These are phyloP conservation scores for Cytospora leucostoma DNA, from an alignment of 2,329 filamentous ascomycete species.

Conservation along the genomic window DNA sequence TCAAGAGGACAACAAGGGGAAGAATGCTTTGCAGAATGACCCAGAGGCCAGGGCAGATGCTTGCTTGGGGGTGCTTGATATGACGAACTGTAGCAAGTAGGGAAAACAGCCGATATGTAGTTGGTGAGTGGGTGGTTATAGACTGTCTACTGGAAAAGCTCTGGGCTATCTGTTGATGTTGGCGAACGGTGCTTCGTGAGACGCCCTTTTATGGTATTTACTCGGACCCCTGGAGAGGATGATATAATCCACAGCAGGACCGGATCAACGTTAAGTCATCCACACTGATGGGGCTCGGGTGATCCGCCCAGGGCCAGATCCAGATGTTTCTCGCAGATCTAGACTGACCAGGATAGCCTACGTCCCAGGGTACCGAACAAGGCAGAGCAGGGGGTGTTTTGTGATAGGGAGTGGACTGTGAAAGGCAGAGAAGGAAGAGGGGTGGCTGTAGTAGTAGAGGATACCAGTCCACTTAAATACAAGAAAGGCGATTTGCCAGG, in stretches of 20 bases:
- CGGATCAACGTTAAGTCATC: conserved; percentile 1
- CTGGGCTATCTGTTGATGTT: conserved; percentile 11
- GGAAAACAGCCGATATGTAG: conserved; percentile 14
- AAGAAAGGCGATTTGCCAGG: conserved; percentile 20
- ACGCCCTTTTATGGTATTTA: background rate
- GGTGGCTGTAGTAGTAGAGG: conserved; percentile 14
- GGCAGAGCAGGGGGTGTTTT: background rate
- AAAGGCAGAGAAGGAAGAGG: background rate
- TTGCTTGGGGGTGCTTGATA: conserved; percentile 25
- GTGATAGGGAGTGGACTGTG: conserved; percentile 16
- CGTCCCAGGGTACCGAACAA: conserved; percentile 3
- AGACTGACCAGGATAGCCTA: conserved; percentile 15
- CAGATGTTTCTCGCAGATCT: conserved; percentile 15
- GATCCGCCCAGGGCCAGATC: conserved; percentile 3
- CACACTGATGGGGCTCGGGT: background rate
- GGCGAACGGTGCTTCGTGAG: conserved; percentile 2
- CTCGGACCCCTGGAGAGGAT: background rate
- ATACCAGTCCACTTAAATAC: conserved; percentile 4
- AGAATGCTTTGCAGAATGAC: background rate
- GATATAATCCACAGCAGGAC: conserved; percentile 5
- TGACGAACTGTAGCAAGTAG: conserved; percentile 17
- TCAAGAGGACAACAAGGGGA: conserved; percentile 18
- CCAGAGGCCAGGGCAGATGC: conserved; percentile 14
- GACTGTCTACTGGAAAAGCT: conserved; percentile 1
- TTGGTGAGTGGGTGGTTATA: conserved; percentile 18